Conservation (phyloP, 2,329 filamentous ascomycete genomes). For the Aspergillus udagawae region DNA sequence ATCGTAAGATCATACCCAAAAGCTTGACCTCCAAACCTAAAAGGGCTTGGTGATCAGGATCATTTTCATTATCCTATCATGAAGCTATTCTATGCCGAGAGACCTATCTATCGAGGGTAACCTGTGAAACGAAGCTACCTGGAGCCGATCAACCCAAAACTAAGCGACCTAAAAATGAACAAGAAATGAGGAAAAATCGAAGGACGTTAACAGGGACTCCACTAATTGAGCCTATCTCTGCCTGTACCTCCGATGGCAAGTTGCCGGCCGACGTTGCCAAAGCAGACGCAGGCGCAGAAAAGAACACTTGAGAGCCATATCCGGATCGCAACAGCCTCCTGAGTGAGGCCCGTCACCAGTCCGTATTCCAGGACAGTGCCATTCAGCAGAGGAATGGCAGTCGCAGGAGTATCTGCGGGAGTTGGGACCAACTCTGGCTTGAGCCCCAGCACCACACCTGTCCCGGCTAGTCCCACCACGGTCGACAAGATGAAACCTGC, state of each 20-base stretch:
- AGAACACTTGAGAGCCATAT: conserved; percentile 92
- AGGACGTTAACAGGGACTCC: no score
- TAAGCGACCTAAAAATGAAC: not conserved
- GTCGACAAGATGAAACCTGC: conserved; percentile 78
- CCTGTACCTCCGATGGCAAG: conserved; percentile 53
- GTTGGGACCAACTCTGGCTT: conserved; percentile 74
- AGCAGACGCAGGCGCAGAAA: conserved; percentile 92
- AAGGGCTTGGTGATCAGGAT: not conserved
- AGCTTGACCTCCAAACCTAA: not conserved
- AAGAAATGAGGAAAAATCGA: not conserved
- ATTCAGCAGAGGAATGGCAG: conserved; percentile 22
- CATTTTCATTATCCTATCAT: not conserved
- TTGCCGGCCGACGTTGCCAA: conserved; percentile 88
- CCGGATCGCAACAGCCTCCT: conserved; percentile 58
- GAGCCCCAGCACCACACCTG: conserved; percentile 67
- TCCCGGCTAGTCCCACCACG: conserved; percentile 69
- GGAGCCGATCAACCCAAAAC: not conserved
- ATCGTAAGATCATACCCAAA: not conserved
- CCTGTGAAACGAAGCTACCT: not conserved
- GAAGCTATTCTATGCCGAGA: conserved; percentile 3
- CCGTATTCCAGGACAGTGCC: conserved; percentile 27
- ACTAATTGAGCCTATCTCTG: conserved; percentile 5
- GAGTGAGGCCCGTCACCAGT: conserved; percentile 34
- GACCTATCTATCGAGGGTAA: conserved; percentile 2
- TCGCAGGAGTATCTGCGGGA: conserved; percentile 48